These are phyloP conservation scores for Fusarium nelsonii DNA, from an alignment of 2,329 filamentous ascomycete species.

Conservation along the genomic window DNA sequence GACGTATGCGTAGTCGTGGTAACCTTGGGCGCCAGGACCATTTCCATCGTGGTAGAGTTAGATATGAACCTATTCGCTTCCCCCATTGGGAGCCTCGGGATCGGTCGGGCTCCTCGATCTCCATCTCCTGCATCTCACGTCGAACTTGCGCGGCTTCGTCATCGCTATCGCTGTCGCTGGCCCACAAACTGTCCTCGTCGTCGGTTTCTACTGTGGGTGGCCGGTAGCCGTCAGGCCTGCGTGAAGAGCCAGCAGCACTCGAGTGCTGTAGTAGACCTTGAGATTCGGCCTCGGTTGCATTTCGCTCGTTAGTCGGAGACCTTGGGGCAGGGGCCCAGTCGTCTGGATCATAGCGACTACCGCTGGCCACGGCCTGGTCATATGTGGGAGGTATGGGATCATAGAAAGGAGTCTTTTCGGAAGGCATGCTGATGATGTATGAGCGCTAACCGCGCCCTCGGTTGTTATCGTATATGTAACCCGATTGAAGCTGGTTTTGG, in stretches of 20 bases:
- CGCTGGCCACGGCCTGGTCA: constrained; percentile 57
- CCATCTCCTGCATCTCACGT: constrained; percentile 89
- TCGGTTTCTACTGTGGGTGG: constrained; percentile 85
- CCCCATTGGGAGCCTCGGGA: constrained; percentile 62
- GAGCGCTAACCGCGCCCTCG: constrained; percentile 40
- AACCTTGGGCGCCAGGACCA: constrained; percentile 67
- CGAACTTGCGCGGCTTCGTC: constrained; percentile 75
- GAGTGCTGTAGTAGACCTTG: constrained; percentile 77
- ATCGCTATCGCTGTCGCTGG: constrained; percentile 62
- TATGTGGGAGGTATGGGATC: constrained; percentile 59
- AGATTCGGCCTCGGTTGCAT: constrained; percentile 78
- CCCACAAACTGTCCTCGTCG: constrained; percentile 70
- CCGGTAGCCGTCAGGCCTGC: constrained; percentile 72
- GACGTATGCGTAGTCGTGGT: constrained; percentile 63
- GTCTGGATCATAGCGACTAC: constrained; percentile 51
- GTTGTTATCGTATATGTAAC: constrained; percentile 25
- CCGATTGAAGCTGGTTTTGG: constrained; percentile 8
- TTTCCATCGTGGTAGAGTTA: constrained; percentile 67
- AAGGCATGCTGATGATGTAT: constrained; percentile 50
- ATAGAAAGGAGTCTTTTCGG: constrained; percentile 58
- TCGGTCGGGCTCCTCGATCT: constrained; percentile 76
- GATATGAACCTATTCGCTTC: constrained; percentile 66
- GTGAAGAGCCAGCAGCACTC: constrained; percentile 56
- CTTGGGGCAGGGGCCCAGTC: constrained; percentile 50
- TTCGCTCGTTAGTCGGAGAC: constrained; percentile 64